Evolutionary conservation across 768 basidiomycete species (phyloP).

Genomic region (Kockovaella imperatae): DNA sequence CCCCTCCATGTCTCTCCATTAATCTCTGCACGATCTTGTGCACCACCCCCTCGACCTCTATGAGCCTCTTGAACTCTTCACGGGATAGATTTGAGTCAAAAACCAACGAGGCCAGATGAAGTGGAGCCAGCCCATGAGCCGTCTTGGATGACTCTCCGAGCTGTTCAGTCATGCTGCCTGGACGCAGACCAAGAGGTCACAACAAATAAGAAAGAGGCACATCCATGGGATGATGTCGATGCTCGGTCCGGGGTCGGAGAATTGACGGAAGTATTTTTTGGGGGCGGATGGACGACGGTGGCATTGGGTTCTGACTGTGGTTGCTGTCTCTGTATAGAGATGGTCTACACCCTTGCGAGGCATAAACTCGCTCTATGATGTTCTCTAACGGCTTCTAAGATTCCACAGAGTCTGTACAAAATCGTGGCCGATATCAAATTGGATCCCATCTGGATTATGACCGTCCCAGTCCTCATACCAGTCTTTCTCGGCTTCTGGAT

Average conservation of each 20-base stretch:
- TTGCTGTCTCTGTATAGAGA: no score
- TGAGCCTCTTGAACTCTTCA: slow-evolving; percentile 19
- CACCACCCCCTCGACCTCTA: slow-evolving; percentile 25
- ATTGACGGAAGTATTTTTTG: no score
- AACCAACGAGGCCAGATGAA: slow-evolving; percentile 23
- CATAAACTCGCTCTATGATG: no score
- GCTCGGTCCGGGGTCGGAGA: no score
- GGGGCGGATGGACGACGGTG: no score
- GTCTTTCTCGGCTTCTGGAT: neutral
- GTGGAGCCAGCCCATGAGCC: neutral
- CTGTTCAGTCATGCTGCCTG: slow-evolving; percentile 6
- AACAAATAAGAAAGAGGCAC: no score
- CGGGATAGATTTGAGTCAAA: slow-evolving; percentile 24
- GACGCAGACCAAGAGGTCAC: no score
- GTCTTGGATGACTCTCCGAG: slow-evolving; percentile 23
- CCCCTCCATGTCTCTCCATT: slow-evolving; percentile 32
- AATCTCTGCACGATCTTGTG: slow-evolving; percentile 30
- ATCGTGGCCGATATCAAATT: neutral
- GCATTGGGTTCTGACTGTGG: no score
- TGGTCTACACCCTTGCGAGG: no score
- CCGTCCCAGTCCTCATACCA: slow-evolving; percentile 3
- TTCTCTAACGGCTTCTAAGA: no score
- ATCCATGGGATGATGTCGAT: no score
- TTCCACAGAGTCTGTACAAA: slow-evolving; percentile 2
- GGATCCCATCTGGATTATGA: neutral